Evolutionary conservation across 768 basidiomycete genomes (phyloP).

Genomic region (Russula emetica): DNA sequence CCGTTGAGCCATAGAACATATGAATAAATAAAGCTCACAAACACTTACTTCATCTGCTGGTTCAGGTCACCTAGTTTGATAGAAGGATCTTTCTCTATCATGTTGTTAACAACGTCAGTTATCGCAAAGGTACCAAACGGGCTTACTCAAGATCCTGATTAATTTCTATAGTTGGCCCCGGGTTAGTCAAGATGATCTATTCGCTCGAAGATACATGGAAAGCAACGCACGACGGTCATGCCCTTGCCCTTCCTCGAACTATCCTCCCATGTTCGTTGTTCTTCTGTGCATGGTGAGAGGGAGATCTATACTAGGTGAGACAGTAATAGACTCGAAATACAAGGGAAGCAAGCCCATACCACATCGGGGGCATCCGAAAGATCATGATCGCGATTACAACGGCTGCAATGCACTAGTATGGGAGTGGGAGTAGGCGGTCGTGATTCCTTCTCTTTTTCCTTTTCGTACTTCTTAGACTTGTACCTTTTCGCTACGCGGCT

Average conservation of each 20-base stretch:
- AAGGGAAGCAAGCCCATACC: not conserved
- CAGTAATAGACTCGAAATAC: not conserved
- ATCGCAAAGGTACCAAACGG: not conserved
- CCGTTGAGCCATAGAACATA: not conserved
- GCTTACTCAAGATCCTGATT: slow-evolving; percentile 8
- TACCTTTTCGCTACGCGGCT: not conserved
- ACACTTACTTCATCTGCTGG: slow-evolving; percentile 12
- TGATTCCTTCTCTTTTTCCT: not conserved
- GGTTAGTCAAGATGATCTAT: not conserved
- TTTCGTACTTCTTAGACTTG: not conserved
- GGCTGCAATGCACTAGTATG: not conserved
- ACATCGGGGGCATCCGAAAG: slow-evolving; percentile 8
- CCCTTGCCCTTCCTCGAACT: slow-evolving; percentile 10
- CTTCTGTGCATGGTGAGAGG: slow-evolving; percentile 16
- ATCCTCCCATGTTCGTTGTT: slow-evolving; percentile 19
- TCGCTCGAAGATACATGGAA: not conserved
- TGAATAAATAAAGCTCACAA: not conserved
- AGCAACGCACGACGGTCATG: slow-evolving; percentile 22
- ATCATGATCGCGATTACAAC: not conserved
- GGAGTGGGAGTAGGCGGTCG: not conserved
- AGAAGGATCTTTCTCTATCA: slow-evolving; percentile 4
- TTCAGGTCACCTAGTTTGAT: slow-evolving; percentile 9
- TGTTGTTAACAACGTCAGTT: not conserved
- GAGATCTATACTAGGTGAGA: slow-evolving; percentile 12
- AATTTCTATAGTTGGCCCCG: not conserved